Percentiles rank a stretch among this genome's conserved stretches.
Evolutionary conservation across 2,329 filamentous ascomycete genomes (phyloP).

Genomic region (Verticillium tricorpus): DNA sequence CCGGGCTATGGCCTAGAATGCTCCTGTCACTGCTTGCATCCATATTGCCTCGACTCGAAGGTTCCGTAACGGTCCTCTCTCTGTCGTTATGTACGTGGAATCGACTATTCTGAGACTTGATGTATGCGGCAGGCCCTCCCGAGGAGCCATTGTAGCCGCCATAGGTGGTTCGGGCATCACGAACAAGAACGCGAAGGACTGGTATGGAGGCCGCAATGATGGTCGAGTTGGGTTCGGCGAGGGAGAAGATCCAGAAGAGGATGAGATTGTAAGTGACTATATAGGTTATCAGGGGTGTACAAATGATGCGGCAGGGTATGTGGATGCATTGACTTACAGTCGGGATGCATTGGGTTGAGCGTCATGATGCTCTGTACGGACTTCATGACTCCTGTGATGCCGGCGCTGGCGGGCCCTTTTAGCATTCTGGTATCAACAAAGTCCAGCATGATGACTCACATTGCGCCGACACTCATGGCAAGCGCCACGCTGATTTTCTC

Average conservation of each 20-base stretch:
- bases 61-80: not conserved
- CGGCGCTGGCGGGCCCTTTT: not conserved
- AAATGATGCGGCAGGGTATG: too few species aligned
- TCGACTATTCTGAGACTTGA: not conserved
- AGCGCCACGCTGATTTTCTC: slow-evolving; percentile 23
- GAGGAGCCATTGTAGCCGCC: not conserved
- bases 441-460: slow-evolving; percentile 9
- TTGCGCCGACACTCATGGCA: slow-evolving; percentile 16
- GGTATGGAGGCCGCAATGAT: slow-evolving; percentile 26
- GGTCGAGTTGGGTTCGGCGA: slow-evolving; percentile 23
- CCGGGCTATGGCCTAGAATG: slow-evolving; percentile 2
- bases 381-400: slow-evolving; percentile 17
- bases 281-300: not conserved
- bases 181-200: slow-evolving; percentile 18
- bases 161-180: not conserved
- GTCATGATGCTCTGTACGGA: slow-evolving; percentile 10
- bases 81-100: not conserved
- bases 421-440: not conserved
- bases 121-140: not conserved
- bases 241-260: slow-evolving; percentile 15
- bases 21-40: slow-evolving; percentile 10
- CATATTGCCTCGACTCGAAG: not conserved
- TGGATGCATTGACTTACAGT: slow-evolving; percentile 7
- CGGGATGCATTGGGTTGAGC: slow-evolving; percentile 7
- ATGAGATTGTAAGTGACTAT: not conserved